Evolutionary conservation across 2,329 filamentous ascomycete genomes (phyloP), one percentile per base, ranked within the genome.

Genomic region (Zymoseptoria ardabiliae): DNA sequence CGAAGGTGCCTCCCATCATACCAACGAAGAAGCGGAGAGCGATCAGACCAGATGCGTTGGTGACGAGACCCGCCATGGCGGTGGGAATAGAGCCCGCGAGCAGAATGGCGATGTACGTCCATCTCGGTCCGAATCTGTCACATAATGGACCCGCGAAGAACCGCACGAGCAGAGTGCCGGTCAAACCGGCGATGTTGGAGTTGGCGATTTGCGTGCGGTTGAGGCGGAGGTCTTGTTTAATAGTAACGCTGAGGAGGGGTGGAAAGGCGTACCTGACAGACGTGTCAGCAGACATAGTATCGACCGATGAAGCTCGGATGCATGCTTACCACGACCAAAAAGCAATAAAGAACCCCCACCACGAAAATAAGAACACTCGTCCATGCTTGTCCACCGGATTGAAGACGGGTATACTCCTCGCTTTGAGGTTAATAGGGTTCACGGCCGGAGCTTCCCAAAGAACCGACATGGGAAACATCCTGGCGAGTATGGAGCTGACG

Each of bases 291-390:
- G 20, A 21, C 8, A 6, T 6, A 21, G 4, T 13, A 28, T 9
- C 11, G 49, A 21, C 45, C 17, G 48, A 22, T 58, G 19, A 10
- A 30, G 25, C 2, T 45, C 56, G 48, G 20, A 53, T 20, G 20
- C 20, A n/a, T 20, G 69, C 76, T 69, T 72, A 80, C 82, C 83
- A 96, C 11, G 90, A 91, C 81, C 90, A 89, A 75, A 96, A 96
- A 8, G 89, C 87, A 57, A 92, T 83, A 82, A 94, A 86, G 75
- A 93, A 94, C 2, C 89, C 89, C 51, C 91, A 81, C 85, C 89
- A 94, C 1, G 88, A 88, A 76, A 96, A 95, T 78, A 92, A 90
- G 75, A 95, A 96, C 0, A 94, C 90, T 7, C 90, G 82, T 35
- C 90, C 91, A 78, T 96, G 91, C 66, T 85, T 78, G 72, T 94